Evolutionary conservation across 352 stramenopile species (phyloP), one percentile per base, ranked within the genome.

Genomic region (Phytophthora aleatoria): DNA sequence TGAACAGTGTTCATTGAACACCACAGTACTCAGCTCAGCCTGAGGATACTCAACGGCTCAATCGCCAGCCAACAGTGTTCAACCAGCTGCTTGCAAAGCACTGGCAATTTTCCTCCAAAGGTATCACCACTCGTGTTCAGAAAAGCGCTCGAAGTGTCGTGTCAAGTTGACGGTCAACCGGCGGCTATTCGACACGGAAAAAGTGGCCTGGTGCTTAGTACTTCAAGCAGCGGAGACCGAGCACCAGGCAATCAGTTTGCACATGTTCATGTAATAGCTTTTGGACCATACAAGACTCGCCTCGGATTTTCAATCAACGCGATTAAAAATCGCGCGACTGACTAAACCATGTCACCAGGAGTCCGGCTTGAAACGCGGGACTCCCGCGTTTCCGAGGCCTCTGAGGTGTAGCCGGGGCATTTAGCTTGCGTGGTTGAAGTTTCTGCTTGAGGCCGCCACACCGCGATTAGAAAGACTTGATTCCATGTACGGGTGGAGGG

Each of bases 401-500:
- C 39, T 52, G 54, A 42, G 30, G 30, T 30, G 20, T 51, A 59
- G 61, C 41, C 54, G 42, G 48, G 54, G 24, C 61, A 10, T 24
- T 52, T 27, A 54, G 48, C 39, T 48, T 64, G 61, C 55, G 61
- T 69, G 61, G 61, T 69, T 69, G 61, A 69, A 64, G 47, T 55
- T 45, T 26, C 50, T 57, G 61, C 11, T 15, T 13, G 58, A 53
- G 49, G 16, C 51, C 16, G 12, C 31, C 30, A 20, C 20, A 20
- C 20, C 20, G 20, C 20, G 20, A 20, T 20, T 20, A 20, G 20
- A 20, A 20, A 20, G 20, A 20, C 20, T 20, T 20, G 20, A 20
- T 20, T 20, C 20, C 20, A 20, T 20, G 20, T 20, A 53, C 9
- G 38, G 41, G n/a, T 28, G 15, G 15, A 28, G 20, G 16, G 20